These are phyloP conservation scores for Microbotryum scabiosae DNA, from an alignment of 1,284 basidiomycete species.

Conservation along the genomic window DNA sequence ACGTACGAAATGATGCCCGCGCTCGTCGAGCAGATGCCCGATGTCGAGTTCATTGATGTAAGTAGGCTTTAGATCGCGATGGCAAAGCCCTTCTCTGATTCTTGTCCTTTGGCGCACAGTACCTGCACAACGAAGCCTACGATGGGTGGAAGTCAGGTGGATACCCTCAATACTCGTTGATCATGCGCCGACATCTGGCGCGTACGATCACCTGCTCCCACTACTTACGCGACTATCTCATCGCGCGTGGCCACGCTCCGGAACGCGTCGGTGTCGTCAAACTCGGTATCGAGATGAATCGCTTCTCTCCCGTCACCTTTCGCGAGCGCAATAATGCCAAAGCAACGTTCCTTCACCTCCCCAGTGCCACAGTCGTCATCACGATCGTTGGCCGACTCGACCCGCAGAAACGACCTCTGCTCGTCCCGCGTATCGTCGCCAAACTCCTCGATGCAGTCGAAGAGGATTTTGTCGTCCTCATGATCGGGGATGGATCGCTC, in stretches of 20 bases:
- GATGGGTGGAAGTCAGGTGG: constrained; percentile 31
- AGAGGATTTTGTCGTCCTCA: constrained; percentile 24
- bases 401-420: constrained; percentile 24
- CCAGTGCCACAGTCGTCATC: constrained; percentile 19
- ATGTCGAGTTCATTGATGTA: constrained; percentile 28
- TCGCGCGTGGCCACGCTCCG: constrained; percentile 21
- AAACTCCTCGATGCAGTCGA: constrained; percentile 13
- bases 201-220: constrained; percentile 32
- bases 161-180: constrained; percentile 28
- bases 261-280: constrained; percentile 32
- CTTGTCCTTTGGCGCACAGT: constrained; percentile 4
- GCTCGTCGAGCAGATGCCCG: constrained; percentile 25
- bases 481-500: constrained; percentile 27
- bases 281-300: constrained; percentile 28
- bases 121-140: constrained; percentile 31
- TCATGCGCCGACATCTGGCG: constrained; percentile 29
- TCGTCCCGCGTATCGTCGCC: constrained; percentile 22
- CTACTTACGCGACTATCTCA: constrained; percentile 25
- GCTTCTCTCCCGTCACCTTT: constrained; percentile 4
- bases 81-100: background rate
- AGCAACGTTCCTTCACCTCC: constrained; percentile 9
- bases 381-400: constrained; percentile 28
- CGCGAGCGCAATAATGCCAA: constrained; percentile 10
- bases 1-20: constrained; percentile 30
- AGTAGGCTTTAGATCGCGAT: background rate